A percentile compares a stretch with the other conserved stretches of the same genome.
Evolutionary conservation across 2,329 filamentous ascomycete genomes (phyloP).

Genomic region (Tolypocladium paradoxum): DNA sequence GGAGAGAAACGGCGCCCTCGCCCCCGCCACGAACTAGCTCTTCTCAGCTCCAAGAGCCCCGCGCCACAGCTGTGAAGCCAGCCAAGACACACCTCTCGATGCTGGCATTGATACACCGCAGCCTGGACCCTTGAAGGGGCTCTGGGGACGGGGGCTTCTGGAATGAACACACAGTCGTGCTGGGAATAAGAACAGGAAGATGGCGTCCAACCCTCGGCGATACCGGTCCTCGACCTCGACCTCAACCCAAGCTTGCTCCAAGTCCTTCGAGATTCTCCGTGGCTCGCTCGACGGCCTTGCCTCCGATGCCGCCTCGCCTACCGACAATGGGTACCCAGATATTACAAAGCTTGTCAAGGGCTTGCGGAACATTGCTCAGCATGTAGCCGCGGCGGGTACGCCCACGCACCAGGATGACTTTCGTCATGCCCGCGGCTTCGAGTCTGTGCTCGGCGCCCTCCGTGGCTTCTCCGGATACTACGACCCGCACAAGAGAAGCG

Average conservation of each 20-base stretch:
- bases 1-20: background rate
- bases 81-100: conserved; percentile 18
- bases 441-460: conserved; percentile 58
- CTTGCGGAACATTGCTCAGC: conserved; percentile 56
- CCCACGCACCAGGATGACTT: conserved; percentile 65
- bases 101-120: conserved; percentile 18
- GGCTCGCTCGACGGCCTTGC: conserved; percentile 39
- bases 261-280: conserved; percentile 49
- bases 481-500: conserved; percentile 50
- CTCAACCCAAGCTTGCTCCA: conserved; percentile 48
- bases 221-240: conserved; percentile 56
- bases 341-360: conserved; percentile 38
- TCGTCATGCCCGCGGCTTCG: conserved; percentile 69
- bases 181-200: conserved; percentile 22
- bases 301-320: conserved; percentile 18
- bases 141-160: conserved; percentile 16
- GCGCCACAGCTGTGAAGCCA: conserved; percentile 13
- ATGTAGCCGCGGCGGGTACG: conserved; percentile 38
- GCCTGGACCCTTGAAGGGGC: conserved; percentile 28
- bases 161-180: conserved; percentile 2
- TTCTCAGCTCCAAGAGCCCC: conserved; percentile 11
- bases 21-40: background rate
- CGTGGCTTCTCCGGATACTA: conserved; percentile 67
- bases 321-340: conserved; percentile 35
- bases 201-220: conserved; percentile 42